These are phyloP conservation scores for Clitoria ternatea DNA, from an alignment of 306 rosid genomes.

Conservation along the genomic window DNA sequence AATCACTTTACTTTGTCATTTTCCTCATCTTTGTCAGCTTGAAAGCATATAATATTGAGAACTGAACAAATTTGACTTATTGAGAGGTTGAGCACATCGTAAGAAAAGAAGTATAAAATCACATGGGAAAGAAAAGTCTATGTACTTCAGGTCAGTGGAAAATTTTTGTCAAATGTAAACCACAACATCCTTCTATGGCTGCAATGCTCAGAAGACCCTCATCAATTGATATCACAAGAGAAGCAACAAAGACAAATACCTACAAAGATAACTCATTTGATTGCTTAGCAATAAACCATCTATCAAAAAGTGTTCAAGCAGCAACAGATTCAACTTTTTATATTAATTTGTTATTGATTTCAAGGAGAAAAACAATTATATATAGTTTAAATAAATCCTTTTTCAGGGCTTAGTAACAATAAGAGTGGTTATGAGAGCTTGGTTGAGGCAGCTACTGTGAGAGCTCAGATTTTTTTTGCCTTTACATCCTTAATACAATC, in stretches of 20 bases:
- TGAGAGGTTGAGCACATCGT: conserved; percentile 17
- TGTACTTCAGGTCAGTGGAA: conserved; percentile 27
- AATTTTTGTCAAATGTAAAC: conserved; percentile 13
- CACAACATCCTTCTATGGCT: conserved; percentile 20
- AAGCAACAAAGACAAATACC: conserved; percentile 27
- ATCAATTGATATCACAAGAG: conserved; percentile 19
- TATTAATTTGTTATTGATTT: too few relatives aligned
- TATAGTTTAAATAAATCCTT: neutral
- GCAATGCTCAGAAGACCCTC: conserved; percentile 52
- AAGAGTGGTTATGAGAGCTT: conserved; percentile 78
- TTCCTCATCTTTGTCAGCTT: conserved; percentile 1
- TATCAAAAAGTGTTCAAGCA: conserved; percentile 65
- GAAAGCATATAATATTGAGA: conserved; percentile 8
- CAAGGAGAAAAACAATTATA: neutral
- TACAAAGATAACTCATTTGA: conserved; percentile 70
- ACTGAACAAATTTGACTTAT: conserved; percentile 1
- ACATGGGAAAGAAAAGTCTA: conserved; percentile 15
- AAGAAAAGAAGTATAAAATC: conserved; percentile 25
- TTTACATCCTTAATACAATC: too few relatives aligned
- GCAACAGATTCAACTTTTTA: conserved; percentile 87
- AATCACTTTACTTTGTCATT: neutral
- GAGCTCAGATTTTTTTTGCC: too few relatives aligned
- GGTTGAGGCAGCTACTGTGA: conserved; percentile 65
- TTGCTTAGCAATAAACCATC: conserved; percentile 61
- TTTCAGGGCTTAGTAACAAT: conserved; percentile 54